Conservation (phyloP, 1,284 basidiomycete genomes). For the Ceratobasidium sp. region DNA sequence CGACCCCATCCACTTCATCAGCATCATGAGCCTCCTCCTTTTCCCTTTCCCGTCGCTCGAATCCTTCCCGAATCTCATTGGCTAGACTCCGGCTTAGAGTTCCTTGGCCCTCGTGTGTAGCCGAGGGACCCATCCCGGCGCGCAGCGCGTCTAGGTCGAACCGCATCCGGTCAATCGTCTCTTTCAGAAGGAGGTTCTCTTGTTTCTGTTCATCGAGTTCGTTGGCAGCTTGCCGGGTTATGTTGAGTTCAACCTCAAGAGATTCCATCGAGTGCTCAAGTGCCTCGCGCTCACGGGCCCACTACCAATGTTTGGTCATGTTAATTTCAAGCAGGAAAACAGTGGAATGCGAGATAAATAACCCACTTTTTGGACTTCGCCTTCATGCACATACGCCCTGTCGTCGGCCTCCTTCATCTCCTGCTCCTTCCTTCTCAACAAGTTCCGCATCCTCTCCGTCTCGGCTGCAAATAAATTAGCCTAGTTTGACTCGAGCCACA, state of each 20-base stretch:
- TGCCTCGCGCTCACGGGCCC: constrained; percentile 67
- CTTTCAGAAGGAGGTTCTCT: constrained; percentile 89
- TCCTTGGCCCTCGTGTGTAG: constrained; percentile 56
- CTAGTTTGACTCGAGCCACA: constrained; percentile 31
- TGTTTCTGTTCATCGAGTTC: constrained; percentile 90
- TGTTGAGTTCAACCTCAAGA: constrained; percentile 75
- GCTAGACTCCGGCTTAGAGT: constrained; percentile 85
- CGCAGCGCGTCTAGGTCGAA: constrained; percentile 93
- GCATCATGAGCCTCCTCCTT: constrained; percentile 59
- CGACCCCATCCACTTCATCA: constrained; percentile 50
- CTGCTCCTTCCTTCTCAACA: constrained; percentile 78
- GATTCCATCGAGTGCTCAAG: constrained; percentile 75
- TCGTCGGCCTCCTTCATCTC: constrained; percentile 76
- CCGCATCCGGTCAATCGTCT: constrained; percentile 91
- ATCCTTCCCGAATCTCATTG: constrained; percentile 78
- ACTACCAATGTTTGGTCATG: neutral
- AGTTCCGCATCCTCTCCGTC: constrained; percentile 81
- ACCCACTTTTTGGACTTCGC: constrained; percentile 69
- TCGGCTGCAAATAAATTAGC: constrained; percentile 63
- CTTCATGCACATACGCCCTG: constrained; percentile 67
- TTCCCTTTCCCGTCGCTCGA: constrained; percentile 56
- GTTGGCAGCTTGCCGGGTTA: constrained; percentile 76
- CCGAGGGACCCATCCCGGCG: constrained; percentile 61
- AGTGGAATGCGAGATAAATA: neutral
- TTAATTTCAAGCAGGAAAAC: neutral